Evolutionary conservation across 495 filamentous ascomycete species (phyloP).

Genomic region (Penicillium fimorum): DNA sequence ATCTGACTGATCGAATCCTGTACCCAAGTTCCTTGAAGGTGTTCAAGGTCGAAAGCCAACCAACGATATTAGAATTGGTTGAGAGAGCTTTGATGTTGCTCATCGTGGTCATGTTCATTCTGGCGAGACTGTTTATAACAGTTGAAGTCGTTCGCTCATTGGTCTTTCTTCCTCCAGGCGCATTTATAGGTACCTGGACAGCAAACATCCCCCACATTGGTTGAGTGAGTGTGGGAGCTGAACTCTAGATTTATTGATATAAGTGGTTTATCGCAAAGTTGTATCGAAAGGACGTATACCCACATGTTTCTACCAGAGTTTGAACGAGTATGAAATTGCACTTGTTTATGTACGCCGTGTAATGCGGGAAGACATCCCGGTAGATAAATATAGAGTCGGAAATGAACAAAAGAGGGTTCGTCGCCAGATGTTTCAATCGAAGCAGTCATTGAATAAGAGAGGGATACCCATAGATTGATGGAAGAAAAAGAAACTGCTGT

Average conservation of each 20-base stretch:
- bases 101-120: neutral
- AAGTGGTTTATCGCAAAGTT: neutral
- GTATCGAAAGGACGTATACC: neutral
- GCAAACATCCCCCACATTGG: neutral
- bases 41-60: neutral
- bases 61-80: neutral
- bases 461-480: constrained; percentile 8
- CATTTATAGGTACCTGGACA: neutral
- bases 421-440: constrained; percentile 14
- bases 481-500: constrained; percentile 2
- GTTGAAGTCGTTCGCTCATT: constrained; percentile 4
- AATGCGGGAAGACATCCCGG: constrained; percentile 30
- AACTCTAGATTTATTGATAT: neutral
- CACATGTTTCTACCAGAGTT: neutral
- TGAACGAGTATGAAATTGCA: constrained; percentile 15
- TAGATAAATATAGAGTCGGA: constrained; percentile 1
- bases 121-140: neutral
- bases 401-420: constrained; percentile 9
- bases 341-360: constrained; percentile 26
- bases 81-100: neutral
- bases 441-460: constrained; percentile 16
- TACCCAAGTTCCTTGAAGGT: neutral
- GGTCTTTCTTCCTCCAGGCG: neutral
- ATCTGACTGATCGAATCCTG: neutral
- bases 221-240: neutral